phyloP scores from a whole-genome alignment of 768 basidiomycete species.

The Grammothele lineata region DNA sequence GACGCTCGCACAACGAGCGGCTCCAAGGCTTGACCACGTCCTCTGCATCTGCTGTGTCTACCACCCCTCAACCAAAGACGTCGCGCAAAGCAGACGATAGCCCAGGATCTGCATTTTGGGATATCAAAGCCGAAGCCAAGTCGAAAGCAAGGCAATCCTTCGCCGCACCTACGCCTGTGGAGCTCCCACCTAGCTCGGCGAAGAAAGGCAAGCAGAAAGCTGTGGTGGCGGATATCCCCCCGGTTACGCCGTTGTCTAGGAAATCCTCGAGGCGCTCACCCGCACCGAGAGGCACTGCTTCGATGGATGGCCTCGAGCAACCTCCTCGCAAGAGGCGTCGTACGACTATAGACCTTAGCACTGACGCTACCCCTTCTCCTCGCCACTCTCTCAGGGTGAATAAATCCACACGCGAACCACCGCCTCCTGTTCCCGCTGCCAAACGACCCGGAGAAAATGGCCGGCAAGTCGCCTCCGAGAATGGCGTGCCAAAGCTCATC shows the following conservation, averaged over 20 bases:
- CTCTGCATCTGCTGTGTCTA: no score
- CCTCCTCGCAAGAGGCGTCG: slow-evolving; percentile 19
- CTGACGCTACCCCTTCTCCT: background rate
- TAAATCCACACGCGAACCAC: background rate
- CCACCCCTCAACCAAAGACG: slow-evolving; percentile 4
- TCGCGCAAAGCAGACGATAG: background rate
- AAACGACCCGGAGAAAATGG: no score
- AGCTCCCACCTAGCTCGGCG: background rate
- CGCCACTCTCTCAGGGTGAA: background rate
- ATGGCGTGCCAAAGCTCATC: background rate
- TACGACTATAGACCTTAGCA: background rate
- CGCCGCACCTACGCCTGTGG: background rate
- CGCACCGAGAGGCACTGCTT: no score
- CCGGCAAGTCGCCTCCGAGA: background rate
- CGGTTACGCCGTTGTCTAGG: background rate
- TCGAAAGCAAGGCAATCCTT: slow-evolving; percentile 13
- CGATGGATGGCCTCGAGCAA: no score
- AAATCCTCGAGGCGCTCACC: no score
- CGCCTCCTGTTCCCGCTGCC: no score
- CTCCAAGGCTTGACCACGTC: slow-evolving; percentile 43
- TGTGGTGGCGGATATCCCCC: background rate
- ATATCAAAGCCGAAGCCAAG: slow-evolving; percentile 12
- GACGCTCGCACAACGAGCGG: slow-evolving; percentile 53
- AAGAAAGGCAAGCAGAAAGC: slow-evolving; percentile 1
- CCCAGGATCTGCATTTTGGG: slow-evolving; percentile 10